Percentiles rank a stretch among this genome's conserved stretches.
Conservation (phyloP, 352 stramenopile genomes). For the Bremia lactucae region DNA sequence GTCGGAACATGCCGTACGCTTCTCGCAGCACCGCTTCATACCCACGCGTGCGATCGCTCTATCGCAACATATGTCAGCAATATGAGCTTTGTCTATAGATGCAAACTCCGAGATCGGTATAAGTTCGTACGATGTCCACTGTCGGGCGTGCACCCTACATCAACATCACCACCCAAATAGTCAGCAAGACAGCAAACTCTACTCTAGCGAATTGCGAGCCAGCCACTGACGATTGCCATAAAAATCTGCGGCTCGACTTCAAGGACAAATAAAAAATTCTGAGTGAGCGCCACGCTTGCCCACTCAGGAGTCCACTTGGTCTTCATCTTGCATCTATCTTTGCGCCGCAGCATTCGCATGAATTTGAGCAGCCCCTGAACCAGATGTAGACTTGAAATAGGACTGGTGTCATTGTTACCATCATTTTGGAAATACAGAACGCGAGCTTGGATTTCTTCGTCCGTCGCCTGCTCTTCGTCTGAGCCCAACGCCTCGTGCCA, state of each 20-base stretch:
- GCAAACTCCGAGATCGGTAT: not conserved
- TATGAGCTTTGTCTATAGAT: not conserved
- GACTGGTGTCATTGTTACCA: not conserved
- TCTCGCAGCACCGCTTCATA: constrained; percentile 31
- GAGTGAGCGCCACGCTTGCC: constrained; percentile 35
- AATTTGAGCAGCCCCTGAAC: constrained; percentile 45
- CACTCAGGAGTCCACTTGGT: constrained; percentile 13
- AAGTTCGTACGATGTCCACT: constrained; percentile 22
- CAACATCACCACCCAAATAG: not conserved
- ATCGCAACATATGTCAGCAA: constrained; percentile 1
- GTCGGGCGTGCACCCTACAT: constrained; percentile 19
- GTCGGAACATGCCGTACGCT: constrained; percentile 39
- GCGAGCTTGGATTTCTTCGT: constrained; percentile 37
- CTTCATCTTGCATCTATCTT: not conserved
- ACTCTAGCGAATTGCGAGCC: not conserved
- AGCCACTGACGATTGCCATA: constrained; percentile 33
- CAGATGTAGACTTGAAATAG: constrained; percentile 37
- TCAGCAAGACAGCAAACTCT: not conserved
- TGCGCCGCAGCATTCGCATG: constrained; percentile 25
- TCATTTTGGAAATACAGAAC: constrained; percentile 27
- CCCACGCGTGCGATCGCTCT: constrained; percentile 27
- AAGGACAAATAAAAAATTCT: constrained; percentile 28
- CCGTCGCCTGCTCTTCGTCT: constrained; percentile 52
- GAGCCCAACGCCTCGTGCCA: constrained; percentile 53
- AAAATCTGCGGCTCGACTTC: constrained; percentile 53